Percentiles rank a stretch among this genome's conserved stretches.
Conservation (phyloP, 805 yeast genomes). For the Candida tammaniensis region DNA sequence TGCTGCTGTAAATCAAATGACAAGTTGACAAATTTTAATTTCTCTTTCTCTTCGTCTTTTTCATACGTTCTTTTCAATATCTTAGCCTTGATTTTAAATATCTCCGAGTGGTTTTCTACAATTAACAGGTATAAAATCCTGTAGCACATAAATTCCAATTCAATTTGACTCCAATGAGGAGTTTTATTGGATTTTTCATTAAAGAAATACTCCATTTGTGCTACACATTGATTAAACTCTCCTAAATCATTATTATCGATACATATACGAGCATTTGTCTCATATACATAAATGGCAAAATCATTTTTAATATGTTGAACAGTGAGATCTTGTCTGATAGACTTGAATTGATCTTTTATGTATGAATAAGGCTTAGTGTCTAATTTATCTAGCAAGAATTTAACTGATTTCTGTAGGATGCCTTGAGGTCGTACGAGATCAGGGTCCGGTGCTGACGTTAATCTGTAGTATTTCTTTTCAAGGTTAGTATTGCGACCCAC, state of each 20-base stretch:
- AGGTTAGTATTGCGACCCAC: constrained; percentile 64
- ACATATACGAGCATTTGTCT: constrained; percentile 84
- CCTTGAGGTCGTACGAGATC: constrained; percentile 70
- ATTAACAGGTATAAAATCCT: constrained; percentile 71
- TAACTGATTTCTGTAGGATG: constrained; percentile 57
- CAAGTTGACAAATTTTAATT: constrained; percentile 14
- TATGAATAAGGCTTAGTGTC: constrained; percentile 56
- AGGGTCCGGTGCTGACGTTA: constrained; percentile 92
- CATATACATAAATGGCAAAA: constrained; percentile 78
- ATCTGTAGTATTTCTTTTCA: constrained; percentile 76
- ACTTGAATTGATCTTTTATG: constrained; percentile 84
- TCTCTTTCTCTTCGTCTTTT: constrained; percentile 11
- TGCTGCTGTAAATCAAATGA: constrained; percentile 15
- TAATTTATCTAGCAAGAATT: constrained; percentile 52
- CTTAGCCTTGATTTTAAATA: constrained; percentile 38
- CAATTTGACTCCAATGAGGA: constrained; percentile 12
- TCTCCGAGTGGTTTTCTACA: constrained; percentile 63
- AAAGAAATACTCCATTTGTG: constrained; percentile 69
- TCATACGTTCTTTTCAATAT: constrained; percentile 8
- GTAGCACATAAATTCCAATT: constrained; percentile 69
- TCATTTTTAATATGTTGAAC: constrained; percentile 83
- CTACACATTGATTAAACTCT: constrained; percentile 93
- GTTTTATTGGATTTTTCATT: constrained; percentile 19
- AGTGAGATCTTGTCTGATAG: constrained; percentile 88
- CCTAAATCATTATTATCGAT: constrained; percentile 82